These are phyloP conservation scores for Verbascum thapsus DNA, from an alignment of 257 asterid genomes.

Conservation along the genomic window DNA sequence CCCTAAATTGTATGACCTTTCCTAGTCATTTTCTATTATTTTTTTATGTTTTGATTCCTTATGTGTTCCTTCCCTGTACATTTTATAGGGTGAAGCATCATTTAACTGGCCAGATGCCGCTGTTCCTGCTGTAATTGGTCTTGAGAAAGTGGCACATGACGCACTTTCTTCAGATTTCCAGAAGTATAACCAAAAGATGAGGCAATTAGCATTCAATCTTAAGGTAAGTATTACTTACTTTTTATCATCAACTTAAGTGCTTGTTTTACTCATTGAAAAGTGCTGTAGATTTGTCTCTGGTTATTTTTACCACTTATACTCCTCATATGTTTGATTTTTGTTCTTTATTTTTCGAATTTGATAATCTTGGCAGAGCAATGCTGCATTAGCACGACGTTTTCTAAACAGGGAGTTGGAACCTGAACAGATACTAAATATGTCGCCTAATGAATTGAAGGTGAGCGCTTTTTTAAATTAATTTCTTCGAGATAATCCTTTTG, in stretches of 20 bases:
- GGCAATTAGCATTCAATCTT: slow-evolving; percentile 64
- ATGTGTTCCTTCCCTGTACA: slow-evolving; percentile 24
- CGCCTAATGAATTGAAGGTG: slow-evolving; percentile 83
- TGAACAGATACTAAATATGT: slow-evolving; percentile 65
- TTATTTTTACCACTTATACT: background rate
- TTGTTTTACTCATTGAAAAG: background rate
- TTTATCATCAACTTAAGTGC: slow-evolving; percentile 3
- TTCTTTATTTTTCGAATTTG: slow-evolving; percentile 27
- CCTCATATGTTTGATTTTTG: background rate
- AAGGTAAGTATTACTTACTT: slow-evolving; percentile 45
- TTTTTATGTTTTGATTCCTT: background rate
- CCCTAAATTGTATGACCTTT: no score
- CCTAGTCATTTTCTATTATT: slow-evolving; percentile 6
- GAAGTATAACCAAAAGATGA: slow-evolving; percentile 85
- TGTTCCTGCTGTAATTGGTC: slow-evolving; percentile 57
- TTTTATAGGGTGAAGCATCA: slow-evolving; percentile 43
- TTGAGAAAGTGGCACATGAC: slow-evolving; percentile 76
- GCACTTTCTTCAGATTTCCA: slow-evolving; percentile 52
- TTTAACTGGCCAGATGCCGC: slow-evolving; percentile 74
- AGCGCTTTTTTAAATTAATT: slow-evolving; percentile 3
- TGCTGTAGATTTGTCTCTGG: slow-evolving; percentile 18
- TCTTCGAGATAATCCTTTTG: background rate
- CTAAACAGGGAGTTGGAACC: slow-evolving; percentile 80
- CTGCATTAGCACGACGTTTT: slow-evolving; percentile 60
- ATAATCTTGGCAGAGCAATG: slow-evolving; percentile 48